Percentiles rank a stretch among this genome's conserved stretches.
Evolutionary conservation across 192 early-diverging fungal genomes (phyloP).

Genomic region (Phycomyces nitens): DNA sequence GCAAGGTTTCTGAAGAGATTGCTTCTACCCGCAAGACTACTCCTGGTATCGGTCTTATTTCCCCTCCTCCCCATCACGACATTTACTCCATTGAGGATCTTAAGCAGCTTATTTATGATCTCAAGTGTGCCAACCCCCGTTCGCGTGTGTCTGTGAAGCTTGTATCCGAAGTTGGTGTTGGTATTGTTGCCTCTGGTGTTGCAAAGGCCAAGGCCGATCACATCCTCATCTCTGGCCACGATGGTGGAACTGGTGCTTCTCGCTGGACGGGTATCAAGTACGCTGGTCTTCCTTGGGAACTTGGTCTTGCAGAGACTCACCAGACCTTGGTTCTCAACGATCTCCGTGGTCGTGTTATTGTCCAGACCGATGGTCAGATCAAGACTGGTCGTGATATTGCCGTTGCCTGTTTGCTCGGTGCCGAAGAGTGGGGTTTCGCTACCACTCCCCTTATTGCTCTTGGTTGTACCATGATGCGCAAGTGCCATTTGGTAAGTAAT

Average conservation of each 20-base stretch:
- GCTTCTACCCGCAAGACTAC: slow-evolving; percentile 91
- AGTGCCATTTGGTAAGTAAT: slow-evolving; percentile 37
- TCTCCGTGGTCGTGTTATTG: slow-evolving; percentile 89
- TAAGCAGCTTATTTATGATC: slow-evolving; percentile 97
- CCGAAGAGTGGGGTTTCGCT: slow-evolving; percentile 99
- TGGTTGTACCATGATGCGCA: slow-evolving; percentile 96
- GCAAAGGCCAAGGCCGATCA: slow-evolving; percentile 97
- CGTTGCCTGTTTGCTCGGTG: slow-evolving; percentile 94
- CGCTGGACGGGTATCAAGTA: slow-evolving; percentile 99
- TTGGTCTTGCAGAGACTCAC: slow-evolving; percentile 98
- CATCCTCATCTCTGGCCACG: slow-evolving; percentile 92
- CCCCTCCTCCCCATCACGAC: slow-evolving; percentile 98
- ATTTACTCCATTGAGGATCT: slow-evolving; percentile 99
- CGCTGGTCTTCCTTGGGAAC: slow-evolving; percentile 97
- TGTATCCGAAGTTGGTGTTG: slow-evolving; percentile 96
- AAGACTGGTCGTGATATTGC: slow-evolving; percentile 97
- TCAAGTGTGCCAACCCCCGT: slow-evolving; percentile 88
- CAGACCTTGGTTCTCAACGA: slow-evolving; percentile 97
- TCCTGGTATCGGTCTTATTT: slow-evolving; percentile 93
- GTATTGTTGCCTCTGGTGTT: slow-evolving; percentile 95
- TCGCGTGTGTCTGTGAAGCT: slow-evolving; percentile 97
- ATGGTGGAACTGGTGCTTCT: slow-evolving; percentile 97
- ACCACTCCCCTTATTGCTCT: slow-evolving; percentile 97
- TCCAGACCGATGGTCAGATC: slow-evolving; percentile 98
- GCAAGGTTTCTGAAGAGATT: slow-evolving; percentile 73